These are phyloP conservation scores for Micractinium conductrix DNA, from an alignment of 139 green algal genomes.

Conservation along the genomic window DNA sequence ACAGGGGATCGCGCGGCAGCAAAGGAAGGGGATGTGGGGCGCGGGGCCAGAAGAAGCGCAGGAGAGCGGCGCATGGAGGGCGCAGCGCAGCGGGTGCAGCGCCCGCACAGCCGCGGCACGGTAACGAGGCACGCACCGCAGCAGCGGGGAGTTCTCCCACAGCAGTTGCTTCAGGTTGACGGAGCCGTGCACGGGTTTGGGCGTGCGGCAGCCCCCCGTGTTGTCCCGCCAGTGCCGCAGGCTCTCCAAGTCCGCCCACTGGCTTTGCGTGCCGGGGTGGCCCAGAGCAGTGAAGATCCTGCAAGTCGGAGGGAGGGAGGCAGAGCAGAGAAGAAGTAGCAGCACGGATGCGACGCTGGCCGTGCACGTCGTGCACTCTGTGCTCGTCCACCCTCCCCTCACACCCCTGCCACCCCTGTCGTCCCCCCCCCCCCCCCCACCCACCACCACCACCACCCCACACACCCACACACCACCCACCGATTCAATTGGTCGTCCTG, in stretches of 20 bases:
- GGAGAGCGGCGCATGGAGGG: no score
- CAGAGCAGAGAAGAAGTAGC: background rate
- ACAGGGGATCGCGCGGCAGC: no score
- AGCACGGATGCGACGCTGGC: background rate
- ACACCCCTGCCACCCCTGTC: no score
- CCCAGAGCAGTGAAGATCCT: slow-evolving; percentile 61
- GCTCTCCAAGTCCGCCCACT: slow-evolving; percentile 61
- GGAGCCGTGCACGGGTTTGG: slow-evolving; percentile 34
- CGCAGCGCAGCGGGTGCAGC: no score
- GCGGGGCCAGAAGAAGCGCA: no score
- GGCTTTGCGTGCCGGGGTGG: slow-evolving; percentile 46
- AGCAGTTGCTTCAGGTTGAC: slow-evolving; percentile 25
- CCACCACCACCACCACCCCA: no score
- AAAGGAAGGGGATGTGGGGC: no score
- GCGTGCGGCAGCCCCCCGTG: slow-evolving; percentile 53
- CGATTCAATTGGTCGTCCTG: slow-evolving; percentile 65
- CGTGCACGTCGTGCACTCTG: no score
- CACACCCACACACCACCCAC: slow-evolving; percentile 37
- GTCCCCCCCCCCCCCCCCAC: no score
- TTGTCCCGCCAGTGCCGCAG: slow-evolving; percentile 71
- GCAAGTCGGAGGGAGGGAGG: background rate
- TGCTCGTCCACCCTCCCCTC: no score
- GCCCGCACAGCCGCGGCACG: no score
- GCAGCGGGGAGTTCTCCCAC: slow-evolving; percentile 49
- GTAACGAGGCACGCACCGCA: slow-evolving; percentile 29